Base-by-base conservation (phyloP, 2,329 filamentous ascomycete species). In the Dactylellina parvicollis region DNA sequence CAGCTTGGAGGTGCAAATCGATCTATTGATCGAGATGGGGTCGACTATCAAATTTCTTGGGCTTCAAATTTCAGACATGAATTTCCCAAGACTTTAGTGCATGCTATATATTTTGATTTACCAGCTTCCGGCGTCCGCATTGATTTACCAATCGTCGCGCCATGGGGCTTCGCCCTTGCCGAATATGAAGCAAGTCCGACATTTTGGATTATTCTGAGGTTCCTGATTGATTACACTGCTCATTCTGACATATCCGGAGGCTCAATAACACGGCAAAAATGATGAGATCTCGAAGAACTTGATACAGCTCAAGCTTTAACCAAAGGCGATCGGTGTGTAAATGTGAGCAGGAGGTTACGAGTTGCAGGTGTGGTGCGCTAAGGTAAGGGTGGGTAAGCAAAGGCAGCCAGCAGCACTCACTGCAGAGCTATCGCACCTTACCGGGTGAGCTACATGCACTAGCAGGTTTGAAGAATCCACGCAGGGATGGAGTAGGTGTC, bases 351-450 rank as follows among this genome's bases (percentile, higher is more conserved):
- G 61, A 65, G 40, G 61, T 65, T 55, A 61, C 55, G 55, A 70
- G 30, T 40, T 70, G 65, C 55, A 55, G 54, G 18, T 56, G 49
- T 65, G 44, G 40, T 44, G 40, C 16, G 40, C 32, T 65, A 59
- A 72, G 52, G 55, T 60, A 61, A 36, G 67, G 67, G 46, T 64
- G 62, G 44, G 67, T 72, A 72, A 72, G 67, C 67, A 56, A 47
- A 65, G 34, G 62, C 61, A 66, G 50, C 62, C 42, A 52, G 50
- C 52, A 52, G 62, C 62, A 59, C 42, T 40, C 62, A 67, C 62
- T 67, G 62, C 62, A 66, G 61, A 52, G 44, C 52, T 67, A 59
- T 28, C 30, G 52, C 52, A 67, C 59, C 38, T 55, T 67, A 67
- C 62, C 62, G 47, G 62, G 62, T 66, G 38, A 46, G 32, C 46